A percentile compares a stretch with the other conserved stretches of the same genome.
phyloP scores from a whole-genome alignment of 148 eudicot genomes.

The Gaultheria prostrata region DNA sequence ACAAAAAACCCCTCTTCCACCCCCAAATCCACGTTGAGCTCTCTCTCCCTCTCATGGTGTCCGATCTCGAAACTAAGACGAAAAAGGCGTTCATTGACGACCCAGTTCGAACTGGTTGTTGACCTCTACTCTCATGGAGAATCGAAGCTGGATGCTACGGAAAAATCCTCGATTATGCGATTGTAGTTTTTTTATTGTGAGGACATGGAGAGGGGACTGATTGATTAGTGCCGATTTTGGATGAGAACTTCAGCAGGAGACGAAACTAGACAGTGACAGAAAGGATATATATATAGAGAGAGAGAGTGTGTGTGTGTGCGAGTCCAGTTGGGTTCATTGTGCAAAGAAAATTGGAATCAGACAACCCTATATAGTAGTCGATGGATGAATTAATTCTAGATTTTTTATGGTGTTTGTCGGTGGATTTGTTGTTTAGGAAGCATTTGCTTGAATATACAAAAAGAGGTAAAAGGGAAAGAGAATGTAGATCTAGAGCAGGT shows the following conservation, averaged over 20 bases:
- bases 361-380: too few species aligned
- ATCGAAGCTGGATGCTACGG: neutral
- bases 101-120: too few species aligned
- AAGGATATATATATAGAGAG: too few species aligned
- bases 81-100: too few species aligned
- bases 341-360: too few species aligned
- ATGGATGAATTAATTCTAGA: too few species aligned
- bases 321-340: neutral
- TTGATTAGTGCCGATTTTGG: conserved; percentile 28
- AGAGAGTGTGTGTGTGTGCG: neutral
- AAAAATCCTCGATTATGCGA: conserved; percentile 41
- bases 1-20: too few species aligned
- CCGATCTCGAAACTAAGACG: too few species aligned
- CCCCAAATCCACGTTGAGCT: too few species aligned
- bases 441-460: neutral
- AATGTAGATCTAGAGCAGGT: conserved; percentile 9
- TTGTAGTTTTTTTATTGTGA: conserved; percentile 19
- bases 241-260: too few species aligned
- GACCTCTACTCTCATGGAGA: conserved; percentile 23
- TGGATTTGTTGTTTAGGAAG: neutral
- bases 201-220: conserved; percentile 33
- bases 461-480: neutral
- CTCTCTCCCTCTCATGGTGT: too few species aligned
- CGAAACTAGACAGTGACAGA: conserved; percentile 10
- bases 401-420: too few species aligned